phyloP scores from a whole-genome alignment of 768 basidiomycete species.

The Russula lepida region DNA sequence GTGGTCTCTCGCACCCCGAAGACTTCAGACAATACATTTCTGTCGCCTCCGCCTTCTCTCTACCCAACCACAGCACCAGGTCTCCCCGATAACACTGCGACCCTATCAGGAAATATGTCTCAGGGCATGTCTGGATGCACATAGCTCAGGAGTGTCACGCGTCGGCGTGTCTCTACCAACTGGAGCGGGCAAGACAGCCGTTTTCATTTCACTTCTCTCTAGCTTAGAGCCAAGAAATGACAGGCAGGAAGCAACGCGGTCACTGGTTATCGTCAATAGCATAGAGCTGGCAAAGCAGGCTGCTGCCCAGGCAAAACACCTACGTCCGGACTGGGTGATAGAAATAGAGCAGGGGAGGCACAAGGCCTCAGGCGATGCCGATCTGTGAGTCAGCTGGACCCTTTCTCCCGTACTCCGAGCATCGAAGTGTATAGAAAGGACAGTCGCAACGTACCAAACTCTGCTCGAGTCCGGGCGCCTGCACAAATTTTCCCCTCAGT shows the following conservation, averaged over 20 bases:
- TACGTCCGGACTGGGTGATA: constrained; percentile 68
- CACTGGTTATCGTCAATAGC: constrained; percentile 82
- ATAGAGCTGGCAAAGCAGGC: constrained; percentile 87
- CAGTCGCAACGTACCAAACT: constrained; percentile 87
- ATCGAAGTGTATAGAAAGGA: constrained; percentile 36
- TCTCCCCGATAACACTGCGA: constrained; percentile 41
- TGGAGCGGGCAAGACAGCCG: constrained; percentile 82
- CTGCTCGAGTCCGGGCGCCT: constrained; percentile 55
- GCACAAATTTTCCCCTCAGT: constrained; percentile 62
- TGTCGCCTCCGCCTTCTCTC: background rate
- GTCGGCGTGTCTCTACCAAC: constrained; percentile 83
- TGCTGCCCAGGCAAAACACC: constrained; percentile 53
- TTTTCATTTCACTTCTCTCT: constrained; percentile 78
- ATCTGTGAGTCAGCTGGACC: constrained; percentile 51
- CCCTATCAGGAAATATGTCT: constrained; percentile 86
- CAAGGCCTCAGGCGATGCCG: constrained; percentile 69
- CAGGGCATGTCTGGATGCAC: constrained; percentile 63
- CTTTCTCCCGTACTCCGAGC: background rate
- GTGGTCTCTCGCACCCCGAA: background rate
- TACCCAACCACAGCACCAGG: background rate
- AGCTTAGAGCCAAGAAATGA: constrained; percentile 39
- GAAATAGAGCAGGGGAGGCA: constrained; percentile 92
- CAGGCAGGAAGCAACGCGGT: constrained; percentile 40
- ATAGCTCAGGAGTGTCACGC: constrained; percentile 56
- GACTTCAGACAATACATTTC: background rate